A percentile compares a stretch with the other conserved stretches of the same genome.
phyloP scores from a whole-genome alignment of 768 basidiomycete species.

The Rhizopogon vinicolor region DNA sequence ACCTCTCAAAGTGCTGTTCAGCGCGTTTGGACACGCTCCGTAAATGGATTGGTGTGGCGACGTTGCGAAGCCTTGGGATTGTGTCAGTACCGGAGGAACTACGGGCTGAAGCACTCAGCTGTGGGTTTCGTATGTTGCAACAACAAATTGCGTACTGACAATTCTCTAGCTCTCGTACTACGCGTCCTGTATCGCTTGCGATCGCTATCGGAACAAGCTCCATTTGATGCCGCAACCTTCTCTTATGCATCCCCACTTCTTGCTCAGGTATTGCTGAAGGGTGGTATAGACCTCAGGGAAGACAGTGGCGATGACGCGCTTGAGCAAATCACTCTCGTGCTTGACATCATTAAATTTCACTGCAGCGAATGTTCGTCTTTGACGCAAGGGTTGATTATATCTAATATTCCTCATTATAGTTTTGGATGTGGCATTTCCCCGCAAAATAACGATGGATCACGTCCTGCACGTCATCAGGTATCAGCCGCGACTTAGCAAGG shows the following conservation, averaged over 20 bases:
- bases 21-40: constrained; percentile 66
- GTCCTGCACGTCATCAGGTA: constrained; percentile 69
- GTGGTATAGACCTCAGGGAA: constrained; percentile 51
- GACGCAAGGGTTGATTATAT: constrained; percentile 10
- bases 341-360: constrained; percentile 36
- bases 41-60: constrained; percentile 78
- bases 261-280: constrained; percentile 57
- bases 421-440: constrained; percentile 66
- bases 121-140: constrained; percentile 2
- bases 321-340: constrained; percentile 72
- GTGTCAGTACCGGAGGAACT: constrained; percentile 67
- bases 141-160: neutral
- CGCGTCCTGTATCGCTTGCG: constrained; percentile 85
- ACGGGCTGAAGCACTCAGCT: constrained; percentile 61
- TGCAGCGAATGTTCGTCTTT: constrained; percentile 21
- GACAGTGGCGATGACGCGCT: constrained; percentile 71
- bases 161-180: constrained; percentile 58
- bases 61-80: constrained; percentile 67
- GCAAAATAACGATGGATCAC: constrained; percentile 59
- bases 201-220: constrained; percentile 71
- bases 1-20: constrained; percentile 65
- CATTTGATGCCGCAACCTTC: constrained; percentile 85
- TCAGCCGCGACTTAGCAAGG: constrained; percentile 80
- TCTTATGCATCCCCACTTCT: constrained; percentile 78
- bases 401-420: constrained; percentile 39